These are phyloP conservation scores for Nannizzia gypsea DNA, from an alignment of 2,329 filamentous ascomycete genomes.

Conservation along the genomic window DNA sequence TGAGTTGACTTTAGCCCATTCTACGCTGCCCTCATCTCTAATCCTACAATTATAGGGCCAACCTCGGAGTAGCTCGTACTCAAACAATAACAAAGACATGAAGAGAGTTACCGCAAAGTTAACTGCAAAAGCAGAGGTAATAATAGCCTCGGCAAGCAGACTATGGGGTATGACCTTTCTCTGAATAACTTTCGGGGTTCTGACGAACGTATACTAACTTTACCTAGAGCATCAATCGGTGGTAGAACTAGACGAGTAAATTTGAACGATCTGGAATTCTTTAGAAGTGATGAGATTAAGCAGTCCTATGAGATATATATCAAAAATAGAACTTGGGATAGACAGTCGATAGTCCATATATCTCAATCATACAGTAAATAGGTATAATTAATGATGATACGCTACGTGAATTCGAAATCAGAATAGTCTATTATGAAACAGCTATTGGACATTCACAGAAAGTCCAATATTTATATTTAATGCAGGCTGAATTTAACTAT, in stretches of 20 bases:
- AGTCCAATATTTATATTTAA: neutral
- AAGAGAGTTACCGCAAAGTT: constrained; percentile 54
- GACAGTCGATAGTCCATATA: neutral
- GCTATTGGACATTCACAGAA: neutral
- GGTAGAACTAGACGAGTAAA: neutral
- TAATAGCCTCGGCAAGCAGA: constrained; percentile 55
- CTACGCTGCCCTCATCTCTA: neutral
- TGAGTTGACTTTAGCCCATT: constrained; percentile 19
- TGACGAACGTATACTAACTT: neutral
- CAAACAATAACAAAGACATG: constrained; percentile 44
- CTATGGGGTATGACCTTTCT: constrained; percentile 45
- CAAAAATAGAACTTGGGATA: neutral
- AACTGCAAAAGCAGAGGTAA: constrained; percentile 53
- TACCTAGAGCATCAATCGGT: neutral
- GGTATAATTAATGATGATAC: neutral
- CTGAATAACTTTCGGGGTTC: neutral
- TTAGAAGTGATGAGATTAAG: neutral
- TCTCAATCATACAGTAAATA: neutral
- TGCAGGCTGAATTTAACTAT: neutral
- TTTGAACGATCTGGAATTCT: neutral
- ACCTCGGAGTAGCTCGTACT: constrained; percentile 43
- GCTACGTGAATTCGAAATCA: neutral
- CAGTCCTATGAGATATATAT: neutral
- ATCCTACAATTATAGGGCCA: constrained; percentile 41
- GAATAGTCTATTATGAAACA: neutral